Percentiles rank a stretch among this genome's conserved stretches.
Evolutionary conservation across 345 rosid species (phyloP).

Genomic region (Cardamine occulta): DNA sequence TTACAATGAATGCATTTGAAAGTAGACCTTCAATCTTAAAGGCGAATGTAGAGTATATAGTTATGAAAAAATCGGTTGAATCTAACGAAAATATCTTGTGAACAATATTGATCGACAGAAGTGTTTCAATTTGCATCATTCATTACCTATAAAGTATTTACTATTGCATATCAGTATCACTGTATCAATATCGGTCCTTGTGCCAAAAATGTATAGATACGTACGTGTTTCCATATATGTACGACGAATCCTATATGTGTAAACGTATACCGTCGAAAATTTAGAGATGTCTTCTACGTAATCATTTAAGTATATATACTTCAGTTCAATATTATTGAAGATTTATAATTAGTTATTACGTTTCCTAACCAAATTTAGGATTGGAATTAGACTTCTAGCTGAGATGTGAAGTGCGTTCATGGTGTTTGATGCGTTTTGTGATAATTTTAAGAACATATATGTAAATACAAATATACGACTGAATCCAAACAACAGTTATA

Average conservation of each 20-base stretch:
- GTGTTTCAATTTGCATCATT: constrained; percentile 33
- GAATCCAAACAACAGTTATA: not conserved
- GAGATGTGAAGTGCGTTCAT: not conserved
- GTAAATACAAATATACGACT: not conserved
- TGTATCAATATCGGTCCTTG: constrained; percentile 1
- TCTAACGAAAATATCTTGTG: constrained; percentile 13
- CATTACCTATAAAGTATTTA: not conserved
- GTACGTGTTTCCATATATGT: not conserved
- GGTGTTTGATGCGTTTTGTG: not conserved
- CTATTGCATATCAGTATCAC: not conserved
- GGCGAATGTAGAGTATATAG: not conserved
- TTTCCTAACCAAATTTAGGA: not conserved
- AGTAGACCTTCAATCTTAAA: not conserved
- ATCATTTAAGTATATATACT: not conserved
- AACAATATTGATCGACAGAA: constrained; percentile 1
- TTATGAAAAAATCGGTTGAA: constrained; percentile 13
- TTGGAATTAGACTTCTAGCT: not conserved
- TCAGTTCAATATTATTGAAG: not conserved
- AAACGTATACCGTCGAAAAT: not conserved
- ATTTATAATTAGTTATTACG: not conserved
- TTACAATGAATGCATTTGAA: not conserved
- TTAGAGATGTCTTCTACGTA: not conserved
- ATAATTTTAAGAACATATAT: not conserved
- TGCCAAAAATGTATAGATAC: not conserved
- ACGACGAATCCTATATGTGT: constrained; percentile 8